phyloP scores from a whole-genome alignment of 2,329 filamentous ascomycete genomes.

The Claviceps lovelessii region DNA sequence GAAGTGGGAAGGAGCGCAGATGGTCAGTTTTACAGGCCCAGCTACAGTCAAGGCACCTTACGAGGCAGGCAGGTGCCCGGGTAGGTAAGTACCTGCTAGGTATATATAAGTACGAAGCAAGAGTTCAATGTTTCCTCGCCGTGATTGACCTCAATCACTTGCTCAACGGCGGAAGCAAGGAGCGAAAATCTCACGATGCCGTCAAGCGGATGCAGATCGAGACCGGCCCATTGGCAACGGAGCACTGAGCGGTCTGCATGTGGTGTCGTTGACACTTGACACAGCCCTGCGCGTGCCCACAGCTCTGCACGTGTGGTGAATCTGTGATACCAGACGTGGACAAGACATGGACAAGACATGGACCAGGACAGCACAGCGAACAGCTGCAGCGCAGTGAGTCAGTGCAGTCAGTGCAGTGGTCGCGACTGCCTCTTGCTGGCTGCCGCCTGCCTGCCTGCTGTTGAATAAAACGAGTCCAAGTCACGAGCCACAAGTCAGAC shows the following conservation, averaged over 20 bases:
- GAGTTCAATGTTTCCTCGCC: not conserved
- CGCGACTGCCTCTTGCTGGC: too few relatives aligned
- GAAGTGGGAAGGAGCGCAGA: not conserved
- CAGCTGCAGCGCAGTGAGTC: too few relatives aligned
- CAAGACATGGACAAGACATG: not conserved
- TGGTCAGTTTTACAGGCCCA: not conserved
- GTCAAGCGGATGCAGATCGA: too few relatives aligned
- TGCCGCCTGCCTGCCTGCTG: too few relatives aligned
- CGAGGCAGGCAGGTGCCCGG: not conserved
- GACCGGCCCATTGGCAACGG: not conserved
- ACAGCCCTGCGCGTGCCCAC: not conserved
- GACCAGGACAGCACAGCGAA: not conserved
- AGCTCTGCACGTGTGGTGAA: not conserved
- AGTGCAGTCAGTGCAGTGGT: too few relatives aligned
- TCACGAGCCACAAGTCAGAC: too few relatives aligned
- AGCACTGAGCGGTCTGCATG: not conserved
- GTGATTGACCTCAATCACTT: not conserved
- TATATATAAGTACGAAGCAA: not conserved
- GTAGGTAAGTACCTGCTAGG: not conserved
- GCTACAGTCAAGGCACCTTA: not conserved
- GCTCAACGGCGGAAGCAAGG: not conserved
- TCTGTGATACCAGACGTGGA: not conserved
- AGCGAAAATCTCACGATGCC: not conserved
- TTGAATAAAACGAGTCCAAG: too few relatives aligned
- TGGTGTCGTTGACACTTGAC: not conserved